Evolutionary conservation across 768 basidiomycete genomes (phyloP).

Genomic region (Leccinum pellstonianum): DNA sequence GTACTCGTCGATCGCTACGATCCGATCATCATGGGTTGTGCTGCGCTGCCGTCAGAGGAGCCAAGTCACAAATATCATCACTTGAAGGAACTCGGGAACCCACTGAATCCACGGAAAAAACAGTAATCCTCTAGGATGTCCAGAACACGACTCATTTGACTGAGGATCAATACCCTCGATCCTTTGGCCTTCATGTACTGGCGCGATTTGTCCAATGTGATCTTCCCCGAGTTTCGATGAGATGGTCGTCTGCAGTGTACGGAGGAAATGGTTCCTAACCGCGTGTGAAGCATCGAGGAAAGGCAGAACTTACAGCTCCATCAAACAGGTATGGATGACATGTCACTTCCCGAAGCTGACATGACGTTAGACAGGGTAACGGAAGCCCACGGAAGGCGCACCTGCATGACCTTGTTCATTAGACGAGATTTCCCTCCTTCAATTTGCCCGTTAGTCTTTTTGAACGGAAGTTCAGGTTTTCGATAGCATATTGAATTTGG

Average conservation of each 20-base stretch:
- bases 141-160: slow-evolving; percentile 97
- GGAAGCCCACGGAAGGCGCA: slow-evolving; percentile 28
- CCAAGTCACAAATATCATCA: slow-evolving; percentile 3
- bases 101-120: slow-evolving; percentile 85
- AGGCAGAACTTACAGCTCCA: slow-evolving; percentile 58
- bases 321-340: slow-evolving; percentile 93
- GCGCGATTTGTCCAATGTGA: slow-evolving; percentile 95
- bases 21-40: slow-evolving; percentile 86
- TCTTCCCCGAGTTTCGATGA: slow-evolving; percentile 92
- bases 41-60: slow-evolving; percentile 80
- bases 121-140: slow-evolving; percentile 99
- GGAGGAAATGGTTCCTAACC: slow-evolving; percentile 92
- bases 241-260: slow-evolving; percentile 96
- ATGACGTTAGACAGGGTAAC: slow-evolving; percentile 1
- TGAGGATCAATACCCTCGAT: slow-evolving; percentile 95
- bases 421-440: slow-evolving; percentile 97
- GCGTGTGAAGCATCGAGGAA: neutral
- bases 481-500: neutral
- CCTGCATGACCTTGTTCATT: slow-evolving; percentile 99
- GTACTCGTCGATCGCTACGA: slow-evolving; percentile 94
- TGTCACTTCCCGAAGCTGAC: slow-evolving; percentile 73
- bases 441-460: slow-evolving; percentile 82
- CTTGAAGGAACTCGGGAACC: slow-evolving; percentile 29
- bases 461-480: neutral
- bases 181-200: slow-evolving; percentile 86